Percentiles rank a stretch among this genome's conserved stretches.
Evolutionary conservation across 164 flowering plant species (phyloP).

Genomic region (Litsea cubeba): DNA sequence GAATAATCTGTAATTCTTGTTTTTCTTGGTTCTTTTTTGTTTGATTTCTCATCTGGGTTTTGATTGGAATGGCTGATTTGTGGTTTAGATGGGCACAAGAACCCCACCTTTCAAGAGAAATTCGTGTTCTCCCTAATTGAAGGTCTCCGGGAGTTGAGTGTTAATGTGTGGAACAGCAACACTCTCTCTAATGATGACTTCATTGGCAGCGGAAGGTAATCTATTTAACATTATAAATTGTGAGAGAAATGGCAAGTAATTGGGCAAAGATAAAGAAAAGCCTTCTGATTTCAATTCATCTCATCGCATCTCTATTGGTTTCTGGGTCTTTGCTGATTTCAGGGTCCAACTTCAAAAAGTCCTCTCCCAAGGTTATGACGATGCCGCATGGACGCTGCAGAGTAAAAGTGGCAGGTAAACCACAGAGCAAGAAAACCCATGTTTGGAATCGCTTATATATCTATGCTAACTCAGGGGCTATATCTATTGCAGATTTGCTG

Average conservation of each 20-base stretch:
- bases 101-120: constrained; percentile 84
- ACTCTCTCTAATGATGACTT: constrained; percentile 65
- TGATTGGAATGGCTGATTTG: not conserved
- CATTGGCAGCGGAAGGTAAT: constrained; percentile 83
- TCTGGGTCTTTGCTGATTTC: constrained; percentile 2
- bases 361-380: constrained; percentile 75
- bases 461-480: not conserved
- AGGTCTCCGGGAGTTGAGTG: constrained; percentile 62
- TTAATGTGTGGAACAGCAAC: constrained; percentile 84
- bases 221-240: not conserved
- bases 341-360: constrained; percentile 82
- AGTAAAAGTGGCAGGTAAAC: constrained; percentile 62
- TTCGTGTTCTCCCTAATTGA: constrained; percentile 66
- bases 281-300: not conserved
- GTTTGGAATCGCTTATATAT: not conserved
- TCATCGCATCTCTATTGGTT: not conserved
- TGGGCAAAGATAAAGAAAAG: not conserved
- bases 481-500: constrained; percentile 53
- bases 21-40: not conserved
- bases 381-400: constrained; percentile 65
- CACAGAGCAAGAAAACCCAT: not conserved
- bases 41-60: not conserved
- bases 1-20: too few relatives aligned
- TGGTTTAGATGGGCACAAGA: constrained; percentile 73
- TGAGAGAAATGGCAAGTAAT: too few relatives aligned